Evolutionary conservation across 805 yeast species (phyloP), one percentile per base, ranked within the genome.

Genomic region (Spathaspora gorwiae): DNA sequence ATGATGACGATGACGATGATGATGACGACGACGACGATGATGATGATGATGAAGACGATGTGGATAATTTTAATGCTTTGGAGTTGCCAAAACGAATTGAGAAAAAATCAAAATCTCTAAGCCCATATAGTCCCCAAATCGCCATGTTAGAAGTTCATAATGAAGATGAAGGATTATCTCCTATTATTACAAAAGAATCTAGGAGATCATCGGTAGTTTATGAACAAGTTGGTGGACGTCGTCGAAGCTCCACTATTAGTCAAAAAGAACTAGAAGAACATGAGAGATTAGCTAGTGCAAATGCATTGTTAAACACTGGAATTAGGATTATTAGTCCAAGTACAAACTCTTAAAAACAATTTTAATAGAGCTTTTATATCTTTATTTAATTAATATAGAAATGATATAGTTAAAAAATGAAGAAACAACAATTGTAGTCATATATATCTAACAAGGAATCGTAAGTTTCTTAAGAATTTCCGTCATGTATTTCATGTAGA

Each of bases 181-280:
- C 47, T 4, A 47, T 47, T 5, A 40, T 47, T 7, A 29, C 32
- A 9, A 45, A 42, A 34, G 46, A 43, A 37, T 34, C 42, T 10
- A 35, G 42, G 15, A 33, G 37, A 37, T 19, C 38, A 13, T 42
- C 40, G 12, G 30, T 26, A 5, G 29, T 14, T 6, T 12, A 11
- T 26, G 19, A 9, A n/a, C 27, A 36, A 5, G 14, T 12, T 35
- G 37, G 33, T 14, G 40, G 26, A 30, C 34, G 41, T 15, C 14
- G 34, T 7, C 19, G 49, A 40, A 46, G 46, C 30, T 45, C 38
- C 38, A 50, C 53, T 1, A 35, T 50, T 7, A 41, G 46, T 13
- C 15, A 41, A 8, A 47, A 47, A 37, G 59, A 57, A 26, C 40
- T 55, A 19, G 47, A 48, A 24, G 57, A 54, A 31, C 60, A 57